Evolutionary conservation across 2,329 filamentous ascomycete species (phyloP).

Genomic region (Tolypocladium nubicola): DNA sequence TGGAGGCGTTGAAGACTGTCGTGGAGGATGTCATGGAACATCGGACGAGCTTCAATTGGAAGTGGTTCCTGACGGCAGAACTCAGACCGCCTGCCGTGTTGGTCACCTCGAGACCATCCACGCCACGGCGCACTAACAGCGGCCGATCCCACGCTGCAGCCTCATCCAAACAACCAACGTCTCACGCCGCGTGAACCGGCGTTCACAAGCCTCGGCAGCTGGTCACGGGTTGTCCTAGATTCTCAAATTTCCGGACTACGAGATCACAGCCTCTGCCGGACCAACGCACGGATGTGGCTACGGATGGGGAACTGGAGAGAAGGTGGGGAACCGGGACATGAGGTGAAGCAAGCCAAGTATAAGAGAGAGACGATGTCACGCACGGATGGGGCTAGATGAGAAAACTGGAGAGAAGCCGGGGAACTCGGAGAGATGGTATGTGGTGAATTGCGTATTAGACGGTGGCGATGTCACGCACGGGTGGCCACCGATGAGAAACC

Average conservation of each 20-base stretch:
- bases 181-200: neutral
- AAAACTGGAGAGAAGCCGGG: too few species aligned
- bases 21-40: neutral
- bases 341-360: too few species aligned
- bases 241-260: neutral
- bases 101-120: neutral
- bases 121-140: neutral
- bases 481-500: too few species aligned
- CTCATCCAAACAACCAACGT: neutral
- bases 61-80: neutral
- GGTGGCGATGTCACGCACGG: too few species aligned
- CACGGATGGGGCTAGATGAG: too few species aligned
- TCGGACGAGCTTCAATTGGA: neutral
- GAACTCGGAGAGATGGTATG: too few species aligned
- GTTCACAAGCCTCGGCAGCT: neutral
- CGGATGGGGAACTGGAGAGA: too few species aligned
- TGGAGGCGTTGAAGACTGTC: neutral
- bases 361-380: too few species aligned
- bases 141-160: neutral
- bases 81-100: neutral
- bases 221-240: neutral
- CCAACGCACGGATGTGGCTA: neutral
- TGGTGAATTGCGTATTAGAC: too few species aligned
- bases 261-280: neutral
- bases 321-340: too few species aligned